Conservation (phyloP, 176 grass and related monocot genomes). For the Eragrostis curvula region DNA sequence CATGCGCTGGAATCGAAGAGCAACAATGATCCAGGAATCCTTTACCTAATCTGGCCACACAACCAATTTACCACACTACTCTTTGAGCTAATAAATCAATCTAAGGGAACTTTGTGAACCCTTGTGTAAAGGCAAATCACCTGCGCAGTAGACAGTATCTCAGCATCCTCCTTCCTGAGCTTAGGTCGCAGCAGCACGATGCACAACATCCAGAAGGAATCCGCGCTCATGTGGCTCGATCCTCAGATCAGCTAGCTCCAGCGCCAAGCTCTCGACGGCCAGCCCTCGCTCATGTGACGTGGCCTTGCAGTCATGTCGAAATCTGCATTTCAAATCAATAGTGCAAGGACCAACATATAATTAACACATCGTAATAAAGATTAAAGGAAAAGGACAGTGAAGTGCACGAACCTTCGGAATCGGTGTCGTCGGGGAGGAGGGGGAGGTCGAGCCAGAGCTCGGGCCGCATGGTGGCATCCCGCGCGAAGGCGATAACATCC, state of each 20-base stretch:
- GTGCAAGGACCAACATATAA: too few relatives aligned
- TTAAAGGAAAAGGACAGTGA: too few relatives aligned
- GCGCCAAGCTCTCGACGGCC: slow-evolving; percentile 69
- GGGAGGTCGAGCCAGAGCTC: too few relatives aligned
- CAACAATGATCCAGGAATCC: too few relatives aligned
- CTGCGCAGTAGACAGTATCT: slow-evolving; percentile 70
- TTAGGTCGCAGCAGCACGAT: slow-evolving; percentile 79
- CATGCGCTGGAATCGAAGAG: too few relatives aligned
- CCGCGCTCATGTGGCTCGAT: slow-evolving; percentile 84
- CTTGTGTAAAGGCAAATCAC: slow-evolving; percentile 36
- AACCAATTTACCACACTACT: neutral
- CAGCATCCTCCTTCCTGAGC: slow-evolving; percentile 65
- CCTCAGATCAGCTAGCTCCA: slow-evolving; percentile 73
- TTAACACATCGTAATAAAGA: too few relatives aligned
- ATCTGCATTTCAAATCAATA: too few relatives aligned
- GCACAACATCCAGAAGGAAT: slow-evolving; percentile 91
- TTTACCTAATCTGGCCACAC: neutral
- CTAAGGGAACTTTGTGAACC: neutral
- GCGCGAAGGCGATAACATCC: too few relatives aligned
- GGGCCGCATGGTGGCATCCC: too few relatives aligned
- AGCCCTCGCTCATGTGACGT: too few relatives aligned
- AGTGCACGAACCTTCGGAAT: too few relatives aligned
- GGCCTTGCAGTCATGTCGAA: slow-evolving; percentile 87
- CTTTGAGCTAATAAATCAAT: neutral
- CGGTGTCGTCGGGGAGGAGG: too few relatives aligned